Percentiles rank a stretch among this genome's conserved stretches.
These are phyloP conservation scores for Arthrobotrys conoides DNA, from an alignment of 2,329 filamentous ascomycete genomes.

Conservation along the genomic window DNA sequence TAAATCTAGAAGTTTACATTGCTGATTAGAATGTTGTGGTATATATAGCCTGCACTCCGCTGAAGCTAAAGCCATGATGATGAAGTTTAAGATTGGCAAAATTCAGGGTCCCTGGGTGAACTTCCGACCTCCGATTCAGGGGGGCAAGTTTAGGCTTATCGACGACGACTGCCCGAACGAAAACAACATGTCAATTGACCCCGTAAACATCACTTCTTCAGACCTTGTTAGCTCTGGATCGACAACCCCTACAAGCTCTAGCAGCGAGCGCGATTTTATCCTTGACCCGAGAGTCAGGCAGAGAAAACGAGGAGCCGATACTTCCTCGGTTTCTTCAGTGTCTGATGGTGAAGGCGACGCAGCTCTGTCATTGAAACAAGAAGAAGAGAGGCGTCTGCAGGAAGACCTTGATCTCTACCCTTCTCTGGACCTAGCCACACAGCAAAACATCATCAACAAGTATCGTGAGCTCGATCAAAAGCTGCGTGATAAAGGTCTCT, in stretches of 20 bases:
- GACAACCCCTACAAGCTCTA: conserved; percentile 63
- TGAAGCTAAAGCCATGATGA: conserved; percentile 82
- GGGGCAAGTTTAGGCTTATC: conserved; percentile 54
- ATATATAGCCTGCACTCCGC: conserved; percentile 80
- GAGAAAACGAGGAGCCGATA: conserved; percentile 36
- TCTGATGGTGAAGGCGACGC: conserved; percentile 70
- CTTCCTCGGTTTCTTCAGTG: conserved; percentile 45
- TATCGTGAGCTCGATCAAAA: conserved; percentile 83
- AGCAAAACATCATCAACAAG: conserved; percentile 81
- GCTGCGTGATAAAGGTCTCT: conserved; percentile 82
- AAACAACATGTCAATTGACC: conserved; percentile 26
- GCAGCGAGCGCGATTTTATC: conserved; percentile 63
- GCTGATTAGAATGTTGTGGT: conserved; percentile 56
- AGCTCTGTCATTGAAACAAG: conserved; percentile 62
- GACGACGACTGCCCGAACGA: conserved; percentile 43
- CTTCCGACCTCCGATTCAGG: conserved; percentile 91
- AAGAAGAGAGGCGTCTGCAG: conserved; percentile 64
- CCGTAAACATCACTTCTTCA: conserved; percentile 19
- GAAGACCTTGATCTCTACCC: conserved; percentile 87
- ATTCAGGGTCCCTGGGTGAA: conserved; percentile 88
- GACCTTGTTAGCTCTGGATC: conserved; percentile 54
- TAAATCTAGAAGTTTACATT: not conserved
- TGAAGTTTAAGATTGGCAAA: conserved; percentile 84
- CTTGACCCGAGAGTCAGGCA: conserved; percentile 62
- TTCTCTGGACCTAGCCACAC: conserved; percentile 78